phyloP scores from a whole-genome alignment of 1,139 yeast species.

The Magnusiomyces fungicola region DNA sequence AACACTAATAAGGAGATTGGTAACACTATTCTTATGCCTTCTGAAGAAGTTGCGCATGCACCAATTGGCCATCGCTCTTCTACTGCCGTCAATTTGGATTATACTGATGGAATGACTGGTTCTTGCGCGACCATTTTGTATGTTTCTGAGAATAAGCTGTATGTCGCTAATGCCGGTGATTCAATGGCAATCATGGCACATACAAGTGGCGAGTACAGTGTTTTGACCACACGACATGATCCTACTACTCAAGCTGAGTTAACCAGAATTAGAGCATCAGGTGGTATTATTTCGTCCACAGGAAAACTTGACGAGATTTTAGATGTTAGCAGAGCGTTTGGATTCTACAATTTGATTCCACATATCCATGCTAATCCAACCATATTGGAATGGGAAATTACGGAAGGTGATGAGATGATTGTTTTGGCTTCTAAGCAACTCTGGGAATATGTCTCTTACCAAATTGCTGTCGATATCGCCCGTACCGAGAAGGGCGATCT shows the following conservation, averaged over 20 bases:
- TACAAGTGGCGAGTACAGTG: conserved; percentile 69
- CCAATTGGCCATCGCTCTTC: conserved; percentile 31
- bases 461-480: conserved; percentile 84
- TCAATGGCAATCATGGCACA: conserved; percentile 74
- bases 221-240: conserved; percentile 72
- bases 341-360: conserved; percentile 79
- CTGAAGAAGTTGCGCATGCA: conserved; percentile 30
- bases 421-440: conserved; percentile 79
- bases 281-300: conserved; percentile 82
- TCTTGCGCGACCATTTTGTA: conserved; percentile 79
- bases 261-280: conserved; percentile 81
- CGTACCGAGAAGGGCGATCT: conserved; percentile 82
- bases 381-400: conserved; percentile 52
- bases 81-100: conserved; percentile 28
- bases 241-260: conserved; percentile 78
- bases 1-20: conserved; percentile 78
- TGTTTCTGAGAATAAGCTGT: conserved; percentile 60
- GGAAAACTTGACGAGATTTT: conserved; percentile 81
- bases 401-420: conserved; percentile 72
- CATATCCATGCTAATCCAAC: conserved; percentile 88
- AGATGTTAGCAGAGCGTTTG: conserved; percentile 84
- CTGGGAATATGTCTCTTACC: conserved; percentile 80
- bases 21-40: conserved; percentile 32
- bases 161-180: conserved; percentile 89
- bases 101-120: conserved; percentile 73